A percentile compares a stretch with the other conserved stretches of the same genome.
Conservation (phyloP, 176 grass and related monocot species). For the Areca catechu region DNA sequence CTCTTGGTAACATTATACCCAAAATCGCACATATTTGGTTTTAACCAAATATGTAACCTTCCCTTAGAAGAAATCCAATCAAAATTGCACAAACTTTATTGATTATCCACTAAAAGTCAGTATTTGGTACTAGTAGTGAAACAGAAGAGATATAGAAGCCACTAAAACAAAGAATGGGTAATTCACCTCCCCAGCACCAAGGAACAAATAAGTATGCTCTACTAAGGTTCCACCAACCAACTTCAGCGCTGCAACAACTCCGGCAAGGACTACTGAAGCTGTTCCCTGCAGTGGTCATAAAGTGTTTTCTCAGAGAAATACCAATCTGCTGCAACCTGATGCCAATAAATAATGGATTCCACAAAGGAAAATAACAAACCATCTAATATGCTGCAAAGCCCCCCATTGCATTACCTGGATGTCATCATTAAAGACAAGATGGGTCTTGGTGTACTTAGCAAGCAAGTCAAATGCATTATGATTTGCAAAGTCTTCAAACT, state of each 20-base stretch:
- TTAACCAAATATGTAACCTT: no score
- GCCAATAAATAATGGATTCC: slow-evolving; percentile 4
- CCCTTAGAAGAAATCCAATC: no score
- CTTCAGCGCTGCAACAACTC: slow-evolving; percentile 68
- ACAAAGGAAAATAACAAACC: slow-evolving; percentile 8
- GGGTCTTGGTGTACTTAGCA: slow-evolving; percentile 70
- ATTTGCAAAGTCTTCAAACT: slow-evolving; percentile 98
- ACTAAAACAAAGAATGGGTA: not conserved
- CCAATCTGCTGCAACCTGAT: no score
- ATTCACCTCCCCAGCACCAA: slow-evolving; percentile 97
- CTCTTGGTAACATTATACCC: no score
- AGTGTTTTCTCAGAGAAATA: not conserved
- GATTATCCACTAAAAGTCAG: no score
- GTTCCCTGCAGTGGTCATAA: slow-evolving; percentile 56
- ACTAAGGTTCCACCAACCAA: slow-evolving; percentile 64
- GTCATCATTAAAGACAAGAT: slow-evolving; percentile 98
- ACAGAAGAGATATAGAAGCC: not conserved
- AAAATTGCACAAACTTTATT: no score
- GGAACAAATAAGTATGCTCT: slow-evolving; percentile 86
- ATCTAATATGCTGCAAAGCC: not conserved
- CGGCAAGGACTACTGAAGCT: slow-evolving; percentile 86
- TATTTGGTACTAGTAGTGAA: no score
- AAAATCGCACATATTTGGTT: no score
- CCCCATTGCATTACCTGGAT: slow-evolving; percentile 56
- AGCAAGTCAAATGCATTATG: slow-evolving; percentile 95